Base-by-base conservation (phyloP, 441 rosid genomes). In the Brassica balearica region DNA sequence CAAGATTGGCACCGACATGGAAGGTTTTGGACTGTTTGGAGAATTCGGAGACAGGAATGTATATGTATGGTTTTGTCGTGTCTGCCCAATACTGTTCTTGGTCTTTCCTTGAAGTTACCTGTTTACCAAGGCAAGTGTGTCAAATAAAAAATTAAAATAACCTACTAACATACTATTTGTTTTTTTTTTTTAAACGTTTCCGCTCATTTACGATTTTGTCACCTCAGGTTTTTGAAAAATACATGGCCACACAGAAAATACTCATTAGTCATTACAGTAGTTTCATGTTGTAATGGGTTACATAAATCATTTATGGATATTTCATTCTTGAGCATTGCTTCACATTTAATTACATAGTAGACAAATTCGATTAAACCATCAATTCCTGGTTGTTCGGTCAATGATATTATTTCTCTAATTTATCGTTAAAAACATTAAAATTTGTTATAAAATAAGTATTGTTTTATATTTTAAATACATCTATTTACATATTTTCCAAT, bases 81-180 rank as follows among this genome's bases (percentile, higher is more conserved):
- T 89, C 88, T 11, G 82, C 81, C 98, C 97, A 92, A 48, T 94
- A 96, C 67, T 91, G 99, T 74, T 91, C 92, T 81, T 94, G 98
- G 81, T 96, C 98, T 80, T 94, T 96, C 81, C 74, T 91, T 9
- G 97, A 96, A 3, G 97, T 89, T 81, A 95, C 97, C 97, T 95
- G 86, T 60, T 63, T 46, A n/a, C 71, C 72, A 70, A 80, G 76
- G 75, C 71, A 73, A 63, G 43, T 17, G 60, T 17, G 23, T 17
- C 23, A 55, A 55, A 55, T 1, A 19, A 6, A 0, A 46, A 46
- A 3, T 46, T 4, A 51, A 4, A 51, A 51, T 12, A n/a, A 51
- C 58, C 58, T 51, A 51, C 53, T 46, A 12, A 12, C 48, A 10
- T 41, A 2, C 4, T 41, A 41, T 41, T 41, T 41, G 53, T 12